A percentile compares a stretch with the other conserved stretches of the same genome.
phyloP scores from a whole-genome alignment of 2,329 filamentous ascomycete species.

The Epichloe uncinata region DNA sequence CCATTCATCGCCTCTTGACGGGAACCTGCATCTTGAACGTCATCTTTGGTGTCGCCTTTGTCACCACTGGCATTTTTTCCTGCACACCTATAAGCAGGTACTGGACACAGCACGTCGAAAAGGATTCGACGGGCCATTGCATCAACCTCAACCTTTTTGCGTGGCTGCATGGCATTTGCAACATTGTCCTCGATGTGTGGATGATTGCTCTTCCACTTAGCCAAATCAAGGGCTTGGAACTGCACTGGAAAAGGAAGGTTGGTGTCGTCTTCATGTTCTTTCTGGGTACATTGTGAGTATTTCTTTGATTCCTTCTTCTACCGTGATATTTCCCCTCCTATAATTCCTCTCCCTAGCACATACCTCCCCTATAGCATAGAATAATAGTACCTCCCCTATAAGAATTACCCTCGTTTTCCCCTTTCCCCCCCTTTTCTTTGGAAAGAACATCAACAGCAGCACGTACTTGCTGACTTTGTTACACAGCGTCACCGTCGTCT shows the following conservation, averaged over 20 bases:
- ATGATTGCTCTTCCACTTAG: conserved; percentile 6
- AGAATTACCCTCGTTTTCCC: too few species aligned
- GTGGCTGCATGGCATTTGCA: conserved; percentile 1
- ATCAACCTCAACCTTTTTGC: conserved; percentile 5
- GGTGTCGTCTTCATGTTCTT: conserved; percentile 6
- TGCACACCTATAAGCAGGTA: conserved; percentile 26
- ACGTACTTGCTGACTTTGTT: neutral
- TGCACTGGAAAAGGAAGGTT: conserved; percentile 5
- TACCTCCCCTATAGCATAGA: too few species aligned
- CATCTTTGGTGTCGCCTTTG: conserved; percentile 18
- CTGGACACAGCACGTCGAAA: conserved; percentile 28
- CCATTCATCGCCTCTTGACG: conserved; percentile 19
- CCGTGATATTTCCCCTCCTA: too few species aligned
- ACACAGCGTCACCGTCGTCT: conserved; percentile 5
- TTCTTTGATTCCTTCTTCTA: neutral
- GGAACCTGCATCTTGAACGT: conserved; percentile 19
- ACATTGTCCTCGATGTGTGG: conserved; percentile 4
- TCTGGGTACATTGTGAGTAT: conserved; percentile 5
- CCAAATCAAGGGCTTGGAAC: conserved; percentile 1
- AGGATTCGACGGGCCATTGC: neutral
- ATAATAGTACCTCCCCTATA: too few species aligned
- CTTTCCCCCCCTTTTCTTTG: too few species aligned
- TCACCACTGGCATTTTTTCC: conserved; percentile 23
- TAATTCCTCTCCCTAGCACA: too few species aligned
- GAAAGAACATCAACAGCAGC: neutral